Conservation (phyloP, 129 eudicot species). For the Escallonia rubra region DNA sequence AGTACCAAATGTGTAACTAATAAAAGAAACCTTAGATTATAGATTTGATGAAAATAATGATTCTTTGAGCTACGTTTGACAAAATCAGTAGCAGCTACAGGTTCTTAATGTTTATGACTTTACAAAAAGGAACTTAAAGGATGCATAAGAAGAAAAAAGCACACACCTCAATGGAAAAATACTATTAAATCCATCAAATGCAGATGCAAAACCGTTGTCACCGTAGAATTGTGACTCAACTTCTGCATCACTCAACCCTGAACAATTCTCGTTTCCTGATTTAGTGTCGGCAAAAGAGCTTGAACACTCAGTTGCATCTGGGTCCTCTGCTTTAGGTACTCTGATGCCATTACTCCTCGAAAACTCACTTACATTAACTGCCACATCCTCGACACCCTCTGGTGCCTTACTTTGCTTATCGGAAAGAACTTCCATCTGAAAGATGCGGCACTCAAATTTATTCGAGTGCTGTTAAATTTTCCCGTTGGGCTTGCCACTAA, state of each 20-base stretch:
- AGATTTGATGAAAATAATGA: no score
- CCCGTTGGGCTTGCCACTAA: conserved; percentile 1
- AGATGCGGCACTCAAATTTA: conserved; percentile 21
- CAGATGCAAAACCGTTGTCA: conserved; percentile 33
- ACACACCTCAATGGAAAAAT: conserved; percentile 57
- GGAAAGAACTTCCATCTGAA: conserved; percentile 22
- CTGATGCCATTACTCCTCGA: conserved; percentile 16
- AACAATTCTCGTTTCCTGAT: conserved; percentile 40
- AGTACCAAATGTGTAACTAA: no score
- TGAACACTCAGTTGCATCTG: conserved; percentile 81
- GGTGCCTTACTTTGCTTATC: conserved; percentile 27
- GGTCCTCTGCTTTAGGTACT: conserved; percentile 37
- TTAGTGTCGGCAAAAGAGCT: conserved; percentile 79
- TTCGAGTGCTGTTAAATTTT: conserved; percentile 37
- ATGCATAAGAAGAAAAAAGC: not conserved
- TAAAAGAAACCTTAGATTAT: no score
- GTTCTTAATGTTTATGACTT: not conserved
- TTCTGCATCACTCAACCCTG: conserved; percentile 68
- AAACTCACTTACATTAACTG: conserved; percentile 33
- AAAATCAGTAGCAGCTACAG: not conserved
- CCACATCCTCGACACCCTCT: conserved; percentile 25
- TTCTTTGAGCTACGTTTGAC: no score
- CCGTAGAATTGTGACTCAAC: conserved; percentile 60
- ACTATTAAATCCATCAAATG: conserved; percentile 49
- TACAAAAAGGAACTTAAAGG: not conserved